Conservation (phyloP, 139 green algal species). For the Chlorella vulgaris region DNA sequence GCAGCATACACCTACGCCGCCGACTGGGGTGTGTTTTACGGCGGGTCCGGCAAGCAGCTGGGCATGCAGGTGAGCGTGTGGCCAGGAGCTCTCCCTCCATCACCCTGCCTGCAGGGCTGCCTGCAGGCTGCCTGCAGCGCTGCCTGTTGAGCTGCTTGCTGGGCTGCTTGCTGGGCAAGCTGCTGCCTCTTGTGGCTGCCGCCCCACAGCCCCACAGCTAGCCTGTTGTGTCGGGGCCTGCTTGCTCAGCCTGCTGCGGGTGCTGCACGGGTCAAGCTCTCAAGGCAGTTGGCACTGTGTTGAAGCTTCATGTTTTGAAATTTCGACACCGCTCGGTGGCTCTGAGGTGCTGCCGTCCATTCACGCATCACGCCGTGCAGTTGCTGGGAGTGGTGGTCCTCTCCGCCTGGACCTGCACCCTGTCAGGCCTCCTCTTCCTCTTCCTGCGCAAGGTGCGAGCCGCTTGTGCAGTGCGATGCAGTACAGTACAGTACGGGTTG, state of each 20-base stretch:
- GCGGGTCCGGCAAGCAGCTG: slow-evolving; percentile 10
- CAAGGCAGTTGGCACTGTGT: background rate
- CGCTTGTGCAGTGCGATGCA: no score
- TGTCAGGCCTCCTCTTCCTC: slow-evolving; percentile 8
- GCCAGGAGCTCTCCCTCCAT: no score
- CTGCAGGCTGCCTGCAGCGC: no score
- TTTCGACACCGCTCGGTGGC: no score
- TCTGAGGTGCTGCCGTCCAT: no score
- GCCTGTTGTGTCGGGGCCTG: background rate
- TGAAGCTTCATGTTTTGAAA: no score
- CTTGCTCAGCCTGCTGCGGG: background rate
- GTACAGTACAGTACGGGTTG: no score
- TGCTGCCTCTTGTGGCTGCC: background rate
- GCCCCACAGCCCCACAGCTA: background rate
- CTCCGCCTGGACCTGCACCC: slow-evolving; percentile 1
- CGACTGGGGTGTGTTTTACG: slow-evolving; percentile 39
- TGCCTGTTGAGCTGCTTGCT: no score
- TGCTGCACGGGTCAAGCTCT: no score
- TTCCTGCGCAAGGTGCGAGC: background rate
- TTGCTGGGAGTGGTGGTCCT: slow-evolving; percentile 27
- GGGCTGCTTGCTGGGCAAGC: background rate
- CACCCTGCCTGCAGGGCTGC: no score
- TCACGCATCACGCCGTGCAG: no score
- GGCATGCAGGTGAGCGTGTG: background rate
- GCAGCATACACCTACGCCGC: slow-evolving; percentile 10